Conservation (phyloP, 2,329 filamentous ascomycete species). For the Diaporthe citriasiana region DNA sequence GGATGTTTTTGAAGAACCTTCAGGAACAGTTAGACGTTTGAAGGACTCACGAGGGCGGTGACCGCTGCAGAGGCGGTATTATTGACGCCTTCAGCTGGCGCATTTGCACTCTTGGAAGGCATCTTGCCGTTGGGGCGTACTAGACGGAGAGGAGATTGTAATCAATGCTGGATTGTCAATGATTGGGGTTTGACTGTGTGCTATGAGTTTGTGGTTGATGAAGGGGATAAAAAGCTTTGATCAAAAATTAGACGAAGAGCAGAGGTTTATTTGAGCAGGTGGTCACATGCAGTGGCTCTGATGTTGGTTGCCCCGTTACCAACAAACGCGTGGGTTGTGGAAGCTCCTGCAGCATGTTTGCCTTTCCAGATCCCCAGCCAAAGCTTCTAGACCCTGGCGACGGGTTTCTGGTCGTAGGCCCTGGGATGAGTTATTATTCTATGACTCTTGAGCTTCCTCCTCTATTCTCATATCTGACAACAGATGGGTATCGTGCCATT, state of each 20-base stretch:
- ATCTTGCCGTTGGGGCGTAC: background rate
- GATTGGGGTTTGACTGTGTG: background rate
- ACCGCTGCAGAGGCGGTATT: background rate
- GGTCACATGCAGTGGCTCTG: no score
- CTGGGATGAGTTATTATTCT: no score
- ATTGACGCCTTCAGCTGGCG: background rate
- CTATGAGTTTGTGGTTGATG: background rate
- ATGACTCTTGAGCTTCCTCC: background rate
- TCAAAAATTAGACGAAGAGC: background rate
- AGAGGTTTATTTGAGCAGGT: background rate
- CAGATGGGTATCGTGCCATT: no score
- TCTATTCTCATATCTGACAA: background rate
- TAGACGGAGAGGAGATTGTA: background rate
- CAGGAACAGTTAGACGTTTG: background rate
- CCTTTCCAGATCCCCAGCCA: background rate
- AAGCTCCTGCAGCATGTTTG: background rate
- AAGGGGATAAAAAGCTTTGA: background rate
- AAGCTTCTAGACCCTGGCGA: background rate
- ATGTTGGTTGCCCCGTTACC: background rate
- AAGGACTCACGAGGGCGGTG: background rate
- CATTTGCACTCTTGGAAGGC: slow-evolving; percentile 1
- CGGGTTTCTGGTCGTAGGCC: background rate
- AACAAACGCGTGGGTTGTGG: background rate
- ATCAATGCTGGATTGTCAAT: background rate
- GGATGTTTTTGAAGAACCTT: no score